A percentile compares a stretch with the other conserved stretches of the same genome.
Evolutionary conservation across 202 grass and related monocot genomes (phyloP).

Genomic region (Digitaria exilis): DNA sequence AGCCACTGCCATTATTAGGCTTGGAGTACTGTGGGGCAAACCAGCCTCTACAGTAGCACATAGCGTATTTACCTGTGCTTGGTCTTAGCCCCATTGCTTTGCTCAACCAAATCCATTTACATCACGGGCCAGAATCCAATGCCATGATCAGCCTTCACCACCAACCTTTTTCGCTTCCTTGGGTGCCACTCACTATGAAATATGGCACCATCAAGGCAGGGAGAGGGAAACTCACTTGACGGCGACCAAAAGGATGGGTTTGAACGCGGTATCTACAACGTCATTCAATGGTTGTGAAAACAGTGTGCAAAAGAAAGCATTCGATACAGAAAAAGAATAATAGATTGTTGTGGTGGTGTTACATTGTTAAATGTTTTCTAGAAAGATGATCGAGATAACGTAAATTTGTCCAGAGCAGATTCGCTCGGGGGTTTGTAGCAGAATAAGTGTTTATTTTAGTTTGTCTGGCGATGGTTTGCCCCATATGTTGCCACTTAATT

Average conservation of each 20-base stretch:
- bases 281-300: neutral
- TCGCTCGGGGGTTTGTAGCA: neutral
- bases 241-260: neutral
- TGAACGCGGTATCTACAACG: neutral
- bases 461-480: neutral
- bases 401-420: neutral
- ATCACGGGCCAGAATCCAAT: neutral
- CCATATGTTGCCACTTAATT: slow-evolving; percentile 4
- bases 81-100: neutral
- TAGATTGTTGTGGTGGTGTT: neutral
- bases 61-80: neutral
- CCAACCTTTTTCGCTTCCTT: neutral
- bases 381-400: neutral
- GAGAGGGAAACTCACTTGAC: neutral
- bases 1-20: neutral
- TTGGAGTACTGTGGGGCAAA: neutral
- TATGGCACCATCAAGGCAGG: neutral
- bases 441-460: neutral
- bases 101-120: neutral
- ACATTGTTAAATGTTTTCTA: neutral
- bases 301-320: neutral
- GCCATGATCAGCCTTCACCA: neutral
- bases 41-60: too few relatives aligned
- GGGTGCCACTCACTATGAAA: neutral
- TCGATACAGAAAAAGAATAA: neutral